phyloP scores from a whole-genome alignment of 768 basidiomycete species.

The Suillus alpinus region DNA sequence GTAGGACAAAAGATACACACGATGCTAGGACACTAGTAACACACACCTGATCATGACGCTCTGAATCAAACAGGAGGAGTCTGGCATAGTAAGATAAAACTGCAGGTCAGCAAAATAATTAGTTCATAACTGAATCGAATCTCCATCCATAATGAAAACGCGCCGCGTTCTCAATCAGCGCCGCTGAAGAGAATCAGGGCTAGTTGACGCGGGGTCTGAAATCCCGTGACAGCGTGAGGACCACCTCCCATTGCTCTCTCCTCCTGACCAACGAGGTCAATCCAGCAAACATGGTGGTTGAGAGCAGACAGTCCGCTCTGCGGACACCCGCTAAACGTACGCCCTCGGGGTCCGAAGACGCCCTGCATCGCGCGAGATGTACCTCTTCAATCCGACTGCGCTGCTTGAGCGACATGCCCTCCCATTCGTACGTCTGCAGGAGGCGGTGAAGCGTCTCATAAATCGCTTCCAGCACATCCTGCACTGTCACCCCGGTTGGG shows the following conservation, averaged over 20 bases:
- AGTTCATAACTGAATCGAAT: background rate
- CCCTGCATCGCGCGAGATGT: slow-evolving; percentile 46
- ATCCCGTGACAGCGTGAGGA: slow-evolving; percentile 46
- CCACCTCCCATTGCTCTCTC: slow-evolving; percentile 36
- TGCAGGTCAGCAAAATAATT: background rate
- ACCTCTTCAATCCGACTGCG: slow-evolving; percentile 37
- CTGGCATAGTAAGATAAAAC: background rate
- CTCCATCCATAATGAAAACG: background rate
- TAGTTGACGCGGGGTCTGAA: slow-evolving; percentile 11
- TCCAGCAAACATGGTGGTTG: slow-evolving; percentile 51
- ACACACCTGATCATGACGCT: background rate
- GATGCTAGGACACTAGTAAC: slow-evolving; percentile 1
- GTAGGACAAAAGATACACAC: background rate
- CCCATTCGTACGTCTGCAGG: slow-evolving; percentile 43
- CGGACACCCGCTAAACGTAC: slow-evolving; percentile 41
- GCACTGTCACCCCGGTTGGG: slow-evolving; percentile 46
- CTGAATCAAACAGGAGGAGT: background rate
- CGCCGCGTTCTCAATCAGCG: slow-evolving; percentile 6
- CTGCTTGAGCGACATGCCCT: slow-evolving; percentile 39
- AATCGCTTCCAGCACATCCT: slow-evolving; percentile 50
- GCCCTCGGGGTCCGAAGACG: slow-evolving; percentile 33
- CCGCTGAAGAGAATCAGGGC: slow-evolving; percentile 8
- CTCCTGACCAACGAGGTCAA: slow-evolving; percentile 38
- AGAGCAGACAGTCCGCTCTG: slow-evolving; percentile 48
- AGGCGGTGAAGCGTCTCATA: slow-evolving; percentile 36